Evolutionary conservation across 2,329 filamentous ascomycete species (phyloP).

Genomic region (Fusarium foetens): DNA sequence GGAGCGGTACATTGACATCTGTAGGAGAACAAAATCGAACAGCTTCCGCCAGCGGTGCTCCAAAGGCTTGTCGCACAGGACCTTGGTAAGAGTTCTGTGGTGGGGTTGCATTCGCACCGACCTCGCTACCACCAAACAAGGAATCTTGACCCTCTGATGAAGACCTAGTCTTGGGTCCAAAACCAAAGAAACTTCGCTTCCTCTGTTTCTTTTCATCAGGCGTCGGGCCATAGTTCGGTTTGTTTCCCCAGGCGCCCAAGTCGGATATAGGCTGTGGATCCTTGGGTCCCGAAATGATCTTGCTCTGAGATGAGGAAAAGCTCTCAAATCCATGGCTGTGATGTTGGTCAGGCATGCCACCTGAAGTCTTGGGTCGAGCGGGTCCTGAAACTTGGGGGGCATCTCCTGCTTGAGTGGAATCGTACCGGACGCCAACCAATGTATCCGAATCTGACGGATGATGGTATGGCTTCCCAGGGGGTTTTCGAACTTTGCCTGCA

Average conservation of each 20-base stretch:
- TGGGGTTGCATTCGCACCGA: constrained; percentile 57
- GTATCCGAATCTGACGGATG: constrained; percentile 56
- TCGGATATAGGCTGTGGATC: constrained; percentile 88
- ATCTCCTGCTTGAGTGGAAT: constrained; percentile 64
- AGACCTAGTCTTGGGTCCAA: constrained; percentile 68
- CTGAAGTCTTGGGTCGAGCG: constrained; percentile 51
- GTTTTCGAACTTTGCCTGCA: constrained; percentile 47
- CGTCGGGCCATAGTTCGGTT: constrained; percentile 62
- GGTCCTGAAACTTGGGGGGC: constrained; percentile 56
- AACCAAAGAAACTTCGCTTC: constrained; percentile 82
- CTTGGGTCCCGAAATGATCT: constrained; percentile 82
- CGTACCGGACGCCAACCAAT: constrained; percentile 68
- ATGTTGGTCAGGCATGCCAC: constrained; percentile 48
- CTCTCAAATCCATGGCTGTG: constrained; percentile 49
- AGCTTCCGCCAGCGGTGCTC: constrained; percentile 84
- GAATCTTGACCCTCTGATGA: constrained; percentile 69
- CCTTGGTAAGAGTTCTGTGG: constrained; percentile 58
- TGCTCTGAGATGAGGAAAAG: constrained; percentile 52
- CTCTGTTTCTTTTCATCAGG: constrained; percentile 81
- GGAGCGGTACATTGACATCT: constrained; percentile 79
- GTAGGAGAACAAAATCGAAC: constrained; percentile 81
- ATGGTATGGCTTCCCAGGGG: constrained; percentile 49
- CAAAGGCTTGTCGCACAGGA: constrained; percentile 79
- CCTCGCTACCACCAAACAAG: constrained; percentile 61
- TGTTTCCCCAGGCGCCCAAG: constrained; percentile 86